Percentiles rank a stretch among this genome's conserved stretches.
Evolutionary conservation across 106 monocot species (phyloP).

Genomic region (Acanthochlamys bracteata): DNA sequence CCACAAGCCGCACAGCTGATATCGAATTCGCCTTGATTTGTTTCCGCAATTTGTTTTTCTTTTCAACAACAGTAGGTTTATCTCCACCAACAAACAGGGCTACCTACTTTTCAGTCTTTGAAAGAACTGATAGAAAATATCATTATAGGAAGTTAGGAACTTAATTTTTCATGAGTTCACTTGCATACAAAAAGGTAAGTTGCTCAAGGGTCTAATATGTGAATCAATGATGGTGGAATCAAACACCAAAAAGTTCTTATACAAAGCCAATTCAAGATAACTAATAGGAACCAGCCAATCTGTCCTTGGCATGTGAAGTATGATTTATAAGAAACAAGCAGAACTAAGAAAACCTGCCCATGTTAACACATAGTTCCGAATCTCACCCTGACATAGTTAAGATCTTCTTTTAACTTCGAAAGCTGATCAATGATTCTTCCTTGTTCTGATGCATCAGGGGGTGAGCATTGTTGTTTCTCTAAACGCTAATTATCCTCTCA

Average conservation of each 20-base stretch:
- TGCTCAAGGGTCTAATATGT: too few species aligned
- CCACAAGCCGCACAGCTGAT: constrained; percentile 73
- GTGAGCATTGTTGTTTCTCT: constrained; percentile 83
- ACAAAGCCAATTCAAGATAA: too few species aligned
- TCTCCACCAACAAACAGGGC: constrained; percentile 75
- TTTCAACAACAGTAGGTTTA: constrained; percentile 38
- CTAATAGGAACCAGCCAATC: too few species aligned
- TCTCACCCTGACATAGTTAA: constrained; percentile 94
- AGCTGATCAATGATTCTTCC: constrained; percentile 54
- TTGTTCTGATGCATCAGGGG: constrained; percentile 47
- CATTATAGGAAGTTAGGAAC: neutral
- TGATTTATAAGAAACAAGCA: too few species aligned
- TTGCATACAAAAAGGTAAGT: neutral
- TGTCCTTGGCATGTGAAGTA: too few species aligned
- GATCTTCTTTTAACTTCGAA: constrained; percentile 74
- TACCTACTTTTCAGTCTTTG: constrained; percentile 79
- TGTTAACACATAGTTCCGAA: too few species aligned
- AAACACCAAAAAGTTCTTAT: too few species aligned
- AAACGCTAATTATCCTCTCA: constrained; percentile 95
- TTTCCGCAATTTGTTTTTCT: constrained; percentile 67
- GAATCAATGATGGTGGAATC: too few species aligned
- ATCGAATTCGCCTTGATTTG: constrained; percentile 69
- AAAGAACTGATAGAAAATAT: constrained; percentile 52
- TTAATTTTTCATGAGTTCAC: neutral
- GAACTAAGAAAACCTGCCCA: neutral